Evolutionary conservation across 176 grass and related monocot species (phyloP).

Genomic region (Calamus simplicifolius): DNA sequence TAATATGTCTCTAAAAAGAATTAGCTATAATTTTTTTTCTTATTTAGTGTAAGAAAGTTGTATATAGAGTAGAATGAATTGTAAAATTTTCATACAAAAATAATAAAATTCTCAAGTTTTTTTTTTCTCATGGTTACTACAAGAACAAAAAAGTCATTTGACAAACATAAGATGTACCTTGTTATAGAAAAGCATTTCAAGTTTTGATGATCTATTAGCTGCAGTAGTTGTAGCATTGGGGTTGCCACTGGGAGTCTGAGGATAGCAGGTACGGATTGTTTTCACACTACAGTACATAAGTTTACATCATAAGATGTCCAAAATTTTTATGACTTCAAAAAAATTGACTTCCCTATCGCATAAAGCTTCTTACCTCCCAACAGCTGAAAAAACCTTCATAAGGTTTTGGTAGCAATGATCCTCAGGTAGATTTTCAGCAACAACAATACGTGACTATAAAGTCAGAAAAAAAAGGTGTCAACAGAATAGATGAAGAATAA

Average conservation of each 20-base stretch:
- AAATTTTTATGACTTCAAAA: background rate
- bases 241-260: background rate
- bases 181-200: constrained; percentile 1
- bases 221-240: background rate
- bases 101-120: too few relatives aligned
- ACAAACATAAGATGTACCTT: background rate
- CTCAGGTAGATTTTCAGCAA: constrained; percentile 9
- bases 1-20: too few relatives aligned
- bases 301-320: background rate
- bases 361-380: background rate
- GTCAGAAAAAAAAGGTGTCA: background rate
- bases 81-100: too few relatives aligned
- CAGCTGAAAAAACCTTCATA: constrained; percentile 4
- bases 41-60: too few relatives aligned
- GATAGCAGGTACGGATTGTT: background rate
- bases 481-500: background rate
- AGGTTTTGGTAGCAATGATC: constrained; percentile 15
- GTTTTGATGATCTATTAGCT: constrained; percentile 6
- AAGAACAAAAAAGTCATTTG: too few relatives aligned
- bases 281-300: constrained; percentile 2
- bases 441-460: background rate
- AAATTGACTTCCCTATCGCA: background rate
- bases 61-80: too few relatives aligned
- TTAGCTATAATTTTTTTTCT: too few relatives aligned
- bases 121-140: too few relatives aligned